phyloP scores from a whole-genome alignment of 2,329 filamentous ascomycete genomes.

The Pseudogymnoascus sp. region DNA sequence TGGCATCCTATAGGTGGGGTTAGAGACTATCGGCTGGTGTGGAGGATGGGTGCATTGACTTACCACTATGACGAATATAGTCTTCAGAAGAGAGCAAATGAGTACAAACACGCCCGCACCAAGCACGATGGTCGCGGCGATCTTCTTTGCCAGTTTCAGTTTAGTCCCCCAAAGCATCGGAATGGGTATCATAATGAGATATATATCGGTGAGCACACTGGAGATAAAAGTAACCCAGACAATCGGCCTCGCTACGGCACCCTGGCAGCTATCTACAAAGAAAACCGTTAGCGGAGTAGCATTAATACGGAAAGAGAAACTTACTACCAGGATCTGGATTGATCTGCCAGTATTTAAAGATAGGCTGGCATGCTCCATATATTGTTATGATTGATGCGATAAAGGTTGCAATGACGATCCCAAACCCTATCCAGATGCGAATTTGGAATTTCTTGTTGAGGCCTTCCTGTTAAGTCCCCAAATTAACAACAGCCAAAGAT shows the following conservation, averaged over 20 bases:
- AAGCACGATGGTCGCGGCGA: conserved; percentile 46
- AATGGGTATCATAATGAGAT: conserved; percentile 39
- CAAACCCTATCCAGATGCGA: conserved; percentile 37
- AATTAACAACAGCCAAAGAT: background rate
- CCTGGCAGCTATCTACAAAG: conserved; percentile 40
- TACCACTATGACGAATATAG: conserved; percentile 38
- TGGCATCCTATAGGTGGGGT: conserved; percentile 33
- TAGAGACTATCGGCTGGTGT: conserved; percentile 19
- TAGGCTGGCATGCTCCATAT: conserved; percentile 43
- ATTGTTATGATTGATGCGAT: conserved; percentile 42
- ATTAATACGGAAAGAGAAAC: conserved; percentile 20
- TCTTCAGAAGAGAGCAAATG: conserved; percentile 46
- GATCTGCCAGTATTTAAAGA: conserved; percentile 52
- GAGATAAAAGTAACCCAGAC: conserved; percentile 44
- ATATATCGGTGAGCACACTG: conserved; percentile 51
- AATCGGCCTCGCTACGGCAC: conserved; percentile 38
- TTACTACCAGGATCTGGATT: conserved; percentile 48
- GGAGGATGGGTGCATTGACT: background rate
- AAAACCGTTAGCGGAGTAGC: conserved; percentile 29
- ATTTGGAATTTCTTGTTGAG: conserved; percentile 36
- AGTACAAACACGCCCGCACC: conserved; percentile 49
- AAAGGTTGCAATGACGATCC: conserved; percentile 41
- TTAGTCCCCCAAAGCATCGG: conserved; percentile 47
- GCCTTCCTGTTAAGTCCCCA: conserved; percentile 21
- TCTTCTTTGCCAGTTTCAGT: conserved; percentile 42